phyloP scores from a whole-genome alignment of 352 stramenopile genomes.

The Phytopythium sindhum region DNA sequence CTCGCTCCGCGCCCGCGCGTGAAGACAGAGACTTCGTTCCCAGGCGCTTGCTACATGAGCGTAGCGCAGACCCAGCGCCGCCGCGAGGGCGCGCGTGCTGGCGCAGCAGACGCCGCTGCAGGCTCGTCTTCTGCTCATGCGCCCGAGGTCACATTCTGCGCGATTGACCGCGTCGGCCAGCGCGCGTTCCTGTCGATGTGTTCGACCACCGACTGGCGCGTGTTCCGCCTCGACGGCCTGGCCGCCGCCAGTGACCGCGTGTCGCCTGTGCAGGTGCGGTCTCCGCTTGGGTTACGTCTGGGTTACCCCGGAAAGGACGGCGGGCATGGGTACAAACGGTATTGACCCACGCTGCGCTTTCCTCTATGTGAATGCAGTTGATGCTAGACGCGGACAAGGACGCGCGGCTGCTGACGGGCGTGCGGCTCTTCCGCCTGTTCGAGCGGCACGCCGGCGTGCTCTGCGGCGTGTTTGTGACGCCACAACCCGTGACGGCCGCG shows the following conservation, averaged over 20 bases:
- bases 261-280: constrained; percentile 42
- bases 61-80: not conserved
- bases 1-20: not conserved
- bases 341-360: not conserved
- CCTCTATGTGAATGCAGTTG: constrained; percentile 27
- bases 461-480: constrained; percentile 46
- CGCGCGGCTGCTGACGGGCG: constrained; percentile 31
- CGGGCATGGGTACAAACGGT: not conserved
- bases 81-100: not conserved
- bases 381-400: constrained; percentile 40
- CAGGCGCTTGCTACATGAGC: not conserved
- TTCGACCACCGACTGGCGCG: constrained; percentile 47
- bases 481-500: constrained; percentile 12
- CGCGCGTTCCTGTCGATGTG: constrained; percentile 57
- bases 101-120: not conserved
- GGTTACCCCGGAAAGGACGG: constrained; percentile 2
- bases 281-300: not conserved
- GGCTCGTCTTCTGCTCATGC: not conserved
- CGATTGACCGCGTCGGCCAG: constrained; percentile 46
- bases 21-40: not conserved
- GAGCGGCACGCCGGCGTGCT: constrained; percentile 28
- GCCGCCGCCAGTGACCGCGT: constrained; percentile 29
- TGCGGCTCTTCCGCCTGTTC: constrained; percentile 67
- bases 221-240: constrained; percentile 65
- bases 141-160: constrained; percentile 60